Conservation (phyloP, 768 basidiomycete genomes). For the Collybia mongolica region DNA sequence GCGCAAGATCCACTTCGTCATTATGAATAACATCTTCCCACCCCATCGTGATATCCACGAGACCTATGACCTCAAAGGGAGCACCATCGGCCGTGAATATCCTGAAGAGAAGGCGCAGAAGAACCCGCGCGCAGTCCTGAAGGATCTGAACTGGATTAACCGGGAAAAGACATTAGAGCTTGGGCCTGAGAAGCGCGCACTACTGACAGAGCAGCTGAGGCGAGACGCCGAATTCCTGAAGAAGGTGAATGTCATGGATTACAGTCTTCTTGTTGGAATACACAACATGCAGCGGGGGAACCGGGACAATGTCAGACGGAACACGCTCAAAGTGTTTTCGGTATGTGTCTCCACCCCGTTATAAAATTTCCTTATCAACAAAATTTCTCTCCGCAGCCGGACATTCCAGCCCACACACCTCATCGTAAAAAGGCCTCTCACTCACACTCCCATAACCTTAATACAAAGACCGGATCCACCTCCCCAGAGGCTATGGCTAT, state of each 20-base stretch:
- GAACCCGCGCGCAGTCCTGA: slow-evolving; percentile 88
- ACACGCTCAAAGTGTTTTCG: slow-evolving; percentile 90
- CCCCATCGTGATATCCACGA: slow-evolving; percentile 97
- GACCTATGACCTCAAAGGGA: slow-evolving; percentile 96
- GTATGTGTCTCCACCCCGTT: slow-evolving; percentile 41
- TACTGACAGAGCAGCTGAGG: slow-evolving; percentile 88
- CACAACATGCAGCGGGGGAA: slow-evolving; percentile 92
- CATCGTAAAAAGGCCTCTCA: slow-evolving; percentile 52
- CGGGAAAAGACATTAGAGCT: slow-evolving; percentile 74
- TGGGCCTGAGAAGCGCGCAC: slow-evolving; percentile 93
- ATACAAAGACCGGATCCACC: slow-evolving; percentile 40
- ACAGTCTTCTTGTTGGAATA: slow-evolving; percentile 90
- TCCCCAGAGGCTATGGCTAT: slow-evolving; percentile 80
- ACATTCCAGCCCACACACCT: slow-evolving; percentile 47
- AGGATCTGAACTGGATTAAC: slow-evolving; percentile 97
- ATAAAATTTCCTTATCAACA: background rate
- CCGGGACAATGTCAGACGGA: slow-evolving; percentile 85
- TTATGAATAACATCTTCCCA: slow-evolving; percentile 99
- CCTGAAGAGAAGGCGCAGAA: slow-evolving; percentile 77
- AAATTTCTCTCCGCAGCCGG: slow-evolving; percentile 47
- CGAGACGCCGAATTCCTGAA: slow-evolving; percentile 87
- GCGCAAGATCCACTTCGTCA: slow-evolving; percentile 96
- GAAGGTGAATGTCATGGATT: slow-evolving; percentile 90
- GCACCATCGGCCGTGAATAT: slow-evolving; percentile 85
- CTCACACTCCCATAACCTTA: slow-evolving; percentile 28